These are phyloP conservation scores for Protomyces macrosporus DNA, from an alignment of 1,139 yeast genomes.

Conservation along the genomic window DNA sequence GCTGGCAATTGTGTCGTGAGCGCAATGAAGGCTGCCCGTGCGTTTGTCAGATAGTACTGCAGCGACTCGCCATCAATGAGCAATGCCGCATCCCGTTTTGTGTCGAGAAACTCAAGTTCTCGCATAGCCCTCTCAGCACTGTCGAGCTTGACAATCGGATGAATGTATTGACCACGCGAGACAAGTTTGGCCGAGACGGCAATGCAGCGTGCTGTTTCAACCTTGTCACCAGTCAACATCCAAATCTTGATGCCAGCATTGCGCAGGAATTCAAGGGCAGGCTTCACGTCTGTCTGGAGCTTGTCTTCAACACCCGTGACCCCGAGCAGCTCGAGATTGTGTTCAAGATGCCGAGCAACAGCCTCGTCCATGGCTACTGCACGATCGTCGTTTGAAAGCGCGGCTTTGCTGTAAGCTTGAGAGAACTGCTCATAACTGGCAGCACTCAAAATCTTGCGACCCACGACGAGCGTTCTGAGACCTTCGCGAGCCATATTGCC, in stretches of 20 bases:
- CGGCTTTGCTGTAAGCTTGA: constrained; percentile 62
- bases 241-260: constrained; percentile 97
- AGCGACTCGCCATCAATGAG: constrained; percentile 93
- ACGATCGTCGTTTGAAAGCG: constrained; percentile 70
- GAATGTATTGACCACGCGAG: constrained; percentile 88
- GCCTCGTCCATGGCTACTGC: constrained; percentile 68
- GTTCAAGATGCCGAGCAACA: constrained; percentile 65
- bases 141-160: constrained; percentile 59
- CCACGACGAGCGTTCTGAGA: constrained; percentile 86
- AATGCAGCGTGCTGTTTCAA: constrained; percentile 95
- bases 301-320: constrained; percentile 97
- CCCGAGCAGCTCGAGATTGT: constrained; percentile 79
- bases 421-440: constrained; percentile 59
- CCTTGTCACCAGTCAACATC: constrained; percentile 99
- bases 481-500: constrained; percentile 99
- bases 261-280: constrained; percentile 82
- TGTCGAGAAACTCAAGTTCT: constrained; percentile 61
- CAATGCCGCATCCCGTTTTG: constrained; percentile 67
- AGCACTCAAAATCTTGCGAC: constrained; percentile 60
- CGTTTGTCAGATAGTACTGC: constrained; percentile 58
- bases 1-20: constrained; percentile 76
- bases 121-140: constrained; percentile 61
- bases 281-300: constrained; percentile 81
- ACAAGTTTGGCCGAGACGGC: constrained; percentile 90
- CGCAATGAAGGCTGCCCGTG: constrained; percentile 65